Conservation (phyloP, 2,329 filamentous ascomycete genomes). For the Paraconiothyrium brasiliense region DNA sequence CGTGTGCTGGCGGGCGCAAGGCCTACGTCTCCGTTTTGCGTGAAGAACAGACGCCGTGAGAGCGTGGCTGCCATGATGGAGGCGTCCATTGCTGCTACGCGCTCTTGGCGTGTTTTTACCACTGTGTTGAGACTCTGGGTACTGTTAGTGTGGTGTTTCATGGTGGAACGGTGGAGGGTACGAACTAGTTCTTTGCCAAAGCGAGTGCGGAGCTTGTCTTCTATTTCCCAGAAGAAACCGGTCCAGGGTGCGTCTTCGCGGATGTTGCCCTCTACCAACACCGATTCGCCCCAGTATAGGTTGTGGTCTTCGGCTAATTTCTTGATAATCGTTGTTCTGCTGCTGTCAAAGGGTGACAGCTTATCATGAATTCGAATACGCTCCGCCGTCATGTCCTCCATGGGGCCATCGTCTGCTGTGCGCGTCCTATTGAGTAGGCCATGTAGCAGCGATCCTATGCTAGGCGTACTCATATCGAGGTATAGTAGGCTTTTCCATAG, state of each 20-base stretch:
- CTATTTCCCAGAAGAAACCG: background rate
- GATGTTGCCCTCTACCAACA: background rate
- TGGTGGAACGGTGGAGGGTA: background rate
- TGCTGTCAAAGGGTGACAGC: background rate
- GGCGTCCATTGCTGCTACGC: conserved; percentile 11
- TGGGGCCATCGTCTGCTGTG: background rate
- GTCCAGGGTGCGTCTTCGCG: background rate
- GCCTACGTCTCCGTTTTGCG: conserved; percentile 11
- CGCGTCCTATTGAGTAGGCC: background rate
- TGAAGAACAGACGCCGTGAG: conserved; percentile 18
- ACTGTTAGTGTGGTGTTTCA: background rate
- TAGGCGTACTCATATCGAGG: background rate
- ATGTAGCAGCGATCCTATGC: background rate
- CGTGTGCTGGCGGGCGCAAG: conserved; percentile 18
- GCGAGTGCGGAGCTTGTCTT: background rate
- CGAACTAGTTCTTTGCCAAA: background rate
- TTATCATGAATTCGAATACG: background rate
- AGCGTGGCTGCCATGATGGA: conserved; percentile 21
- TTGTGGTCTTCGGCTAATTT: background rate
- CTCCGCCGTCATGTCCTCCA: background rate
- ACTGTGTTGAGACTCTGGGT: background rate
- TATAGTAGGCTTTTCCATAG: background rate
- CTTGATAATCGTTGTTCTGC: background rate
- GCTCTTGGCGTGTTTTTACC: background rate
- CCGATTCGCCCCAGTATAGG: background rate